Conservation (phyloP, 495 filamentous ascomycete species). For the Daldinia decipiens region DNA sequence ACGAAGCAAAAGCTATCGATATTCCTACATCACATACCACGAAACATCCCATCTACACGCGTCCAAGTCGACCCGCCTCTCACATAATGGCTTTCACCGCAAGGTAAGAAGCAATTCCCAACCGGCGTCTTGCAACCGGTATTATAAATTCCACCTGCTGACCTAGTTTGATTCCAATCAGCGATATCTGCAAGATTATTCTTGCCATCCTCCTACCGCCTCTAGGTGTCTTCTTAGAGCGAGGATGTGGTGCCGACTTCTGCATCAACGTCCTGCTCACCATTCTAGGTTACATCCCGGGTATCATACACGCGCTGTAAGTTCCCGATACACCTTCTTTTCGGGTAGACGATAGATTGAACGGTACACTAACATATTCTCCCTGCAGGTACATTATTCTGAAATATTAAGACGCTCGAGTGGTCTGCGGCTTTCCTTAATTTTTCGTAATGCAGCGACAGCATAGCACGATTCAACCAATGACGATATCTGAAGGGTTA, state of each 20-base stretch:
- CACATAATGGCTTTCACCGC: conserved; percentile 66
- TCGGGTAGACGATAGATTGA: background rate
- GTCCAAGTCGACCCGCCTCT: background rate
- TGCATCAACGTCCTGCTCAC: conserved; percentile 90
- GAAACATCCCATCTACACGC: background rate
- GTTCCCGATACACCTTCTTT: conserved; percentile 21
- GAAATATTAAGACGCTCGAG: conserved; percentile 54
- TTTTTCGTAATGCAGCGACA: conserved; percentile 25
- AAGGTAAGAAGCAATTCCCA: conserved; percentile 53
- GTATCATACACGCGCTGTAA: conserved; percentile 78
- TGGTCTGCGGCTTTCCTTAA: conserved; percentile 18
- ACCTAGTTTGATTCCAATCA: conserved; percentile 45
- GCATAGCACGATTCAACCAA: conserved; percentile 33
- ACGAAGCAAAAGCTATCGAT: conserved; percentile 3
- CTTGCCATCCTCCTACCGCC: conserved; percentile 88
- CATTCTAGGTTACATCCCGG: conserved; percentile 82
- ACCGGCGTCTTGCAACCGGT: conserved; percentile 5
- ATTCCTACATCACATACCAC: background rate
- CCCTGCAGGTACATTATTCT: conserved; percentile 58
- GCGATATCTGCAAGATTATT: conserved; percentile 91
- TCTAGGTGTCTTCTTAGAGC: conserved; percentile 90
- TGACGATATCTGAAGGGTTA: conserved; percentile 21
- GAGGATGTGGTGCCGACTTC: conserved; percentile 82
- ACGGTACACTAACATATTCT: conserved; percentile 23
- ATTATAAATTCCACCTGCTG: conserved; percentile 7